phyloP scores from a whole-genome alignment of 345 rosid genomes.

The Geranium rotundifolium region DNA sequence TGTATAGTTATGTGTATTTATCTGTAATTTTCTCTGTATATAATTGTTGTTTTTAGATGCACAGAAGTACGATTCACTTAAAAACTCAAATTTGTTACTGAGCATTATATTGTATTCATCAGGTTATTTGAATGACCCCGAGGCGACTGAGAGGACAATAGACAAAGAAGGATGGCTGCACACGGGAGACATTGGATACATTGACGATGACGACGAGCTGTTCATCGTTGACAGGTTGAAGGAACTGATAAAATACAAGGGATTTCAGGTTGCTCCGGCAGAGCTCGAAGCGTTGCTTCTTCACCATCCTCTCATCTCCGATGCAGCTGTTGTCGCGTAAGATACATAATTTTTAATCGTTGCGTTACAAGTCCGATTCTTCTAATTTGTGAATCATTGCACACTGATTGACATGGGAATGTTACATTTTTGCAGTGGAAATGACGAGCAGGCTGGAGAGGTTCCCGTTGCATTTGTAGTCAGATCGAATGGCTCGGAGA shows the following conservation, averaged over 20 bases:
- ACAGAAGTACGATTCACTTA: too few relatives aligned
- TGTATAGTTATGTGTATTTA: too few relatives aligned
- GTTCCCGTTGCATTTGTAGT: constrained; percentile 76
- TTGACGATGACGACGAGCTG: constrained; percentile 47
- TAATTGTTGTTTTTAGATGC: too few relatives aligned
- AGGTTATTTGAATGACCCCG: constrained; percentile 50
- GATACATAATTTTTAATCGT: constrained; percentile 3
- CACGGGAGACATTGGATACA: too few relatives aligned
- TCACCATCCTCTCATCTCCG: constrained; percentile 36
- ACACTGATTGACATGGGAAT: too few relatives aligned
- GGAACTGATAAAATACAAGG: constrained; percentile 56
- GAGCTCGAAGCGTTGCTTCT: constrained; percentile 54
- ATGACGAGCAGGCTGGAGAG: constrained; percentile 75
- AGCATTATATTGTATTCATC: not conserved
- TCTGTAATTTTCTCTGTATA: too few relatives aligned
- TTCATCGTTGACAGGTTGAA: constrained; percentile 53
- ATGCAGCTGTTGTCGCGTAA: constrained; percentile 64
- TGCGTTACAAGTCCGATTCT: too few relatives aligned
- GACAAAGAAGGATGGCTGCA: constrained; percentile 59
- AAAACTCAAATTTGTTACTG: too few relatives aligned
- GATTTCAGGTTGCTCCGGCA: constrained; percentile 64
- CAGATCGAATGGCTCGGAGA: constrained; percentile 42
- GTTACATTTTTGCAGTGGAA: constrained; percentile 38
- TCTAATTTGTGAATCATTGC: too few relatives aligned
- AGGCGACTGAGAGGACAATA: constrained; percentile 37